Base-by-base conservation (phyloP, 2,329 filamentous ascomycete genomes). In the Xylariales sp. region DNA sequence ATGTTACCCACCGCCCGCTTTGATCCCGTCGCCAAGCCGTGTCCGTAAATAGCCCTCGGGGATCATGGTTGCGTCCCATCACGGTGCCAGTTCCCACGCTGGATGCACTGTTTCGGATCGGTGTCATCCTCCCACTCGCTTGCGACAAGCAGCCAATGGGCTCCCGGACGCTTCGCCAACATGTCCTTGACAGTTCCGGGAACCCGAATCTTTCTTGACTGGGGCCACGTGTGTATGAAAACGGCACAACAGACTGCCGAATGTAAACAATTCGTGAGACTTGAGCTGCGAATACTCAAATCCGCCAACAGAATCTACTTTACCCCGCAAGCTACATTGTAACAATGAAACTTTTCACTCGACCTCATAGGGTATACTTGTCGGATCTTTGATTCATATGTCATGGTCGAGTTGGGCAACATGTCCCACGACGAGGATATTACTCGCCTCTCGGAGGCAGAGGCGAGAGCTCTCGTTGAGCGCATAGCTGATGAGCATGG, bases 201-300 rank as follows among this genome's bases (percentile, higher is more conserved):
- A n/a, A 41, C n/a, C 39, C 14, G 39, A 45, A 56, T 46, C 28
- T 14, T 56, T 45, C 18, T 45, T 45, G 14, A 56, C 54, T 56
- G 54, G 54, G 54, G 54, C 54, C 54, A 56, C 54, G 54, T 56
- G 39, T 56, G 36, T 56, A 56, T 45, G 39, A 30, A 32, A 56
- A 30, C 23, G 10, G 14, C 23, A 28, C 39, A 56, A 10, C 34
- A 12, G 1, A 39, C 54, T 45, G 39, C 23, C 7, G 39, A 43
- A n/a, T 30, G 54, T 56, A 30, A 32, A 45, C 14, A 8, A 41
- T n/a, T 41, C 39, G 39, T 56, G 39, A 56, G 45, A 45, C 39
- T 10, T 32, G 54, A 56, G 23, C 54, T 56, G 54, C 34, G 23
- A 30, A 45, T 16, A 32, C 14, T 28, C 18, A 56, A 56, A 45